These are phyloP conservation scores for Aspergillus glaucus DNA, from an alignment of 2,329 filamentous ascomycete species.

Conservation along the genomic window DNA sequence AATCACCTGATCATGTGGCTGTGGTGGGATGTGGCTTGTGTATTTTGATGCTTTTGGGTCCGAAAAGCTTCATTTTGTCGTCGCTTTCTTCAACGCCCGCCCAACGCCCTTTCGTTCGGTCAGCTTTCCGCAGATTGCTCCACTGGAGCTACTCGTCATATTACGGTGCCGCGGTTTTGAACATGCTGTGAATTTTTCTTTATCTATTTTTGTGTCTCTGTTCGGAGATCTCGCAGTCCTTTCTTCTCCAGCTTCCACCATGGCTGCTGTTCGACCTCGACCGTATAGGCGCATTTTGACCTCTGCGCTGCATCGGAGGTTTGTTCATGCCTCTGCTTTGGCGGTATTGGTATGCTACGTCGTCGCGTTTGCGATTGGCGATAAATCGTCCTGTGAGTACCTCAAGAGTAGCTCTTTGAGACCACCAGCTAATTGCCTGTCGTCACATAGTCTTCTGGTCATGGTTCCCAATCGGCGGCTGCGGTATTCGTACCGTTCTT, in stretches of 20 bases:
- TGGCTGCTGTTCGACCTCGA: conserved; percentile 34
- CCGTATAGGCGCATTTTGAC: conserved; percentile 85
- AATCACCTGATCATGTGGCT: conserved; percentile 20
- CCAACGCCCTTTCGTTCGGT: conserved; percentile 3
- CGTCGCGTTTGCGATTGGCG: conserved; percentile 63
- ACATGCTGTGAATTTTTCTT: conserved; percentile 16
- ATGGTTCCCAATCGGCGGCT: conserved; percentile 74
- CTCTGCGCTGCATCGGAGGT: conserved; percentile 78
- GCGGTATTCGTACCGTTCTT: conserved; percentile 66
- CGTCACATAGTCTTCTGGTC: conserved; percentile 63
- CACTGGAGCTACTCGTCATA: conserved; percentile 7
- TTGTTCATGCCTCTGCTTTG: conserved; percentile 68
- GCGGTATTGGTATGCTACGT: conserved; percentile 66
- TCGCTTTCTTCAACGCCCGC: conserved; percentile 10
- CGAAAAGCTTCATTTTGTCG: conserved; percentile 20
- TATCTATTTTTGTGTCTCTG: conserved; percentile 8
- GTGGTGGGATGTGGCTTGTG: conserved; percentile 15
- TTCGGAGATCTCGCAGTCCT: conserved; percentile 18
- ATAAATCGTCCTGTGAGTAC: conserved; percentile 61
- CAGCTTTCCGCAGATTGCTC: not conserved
- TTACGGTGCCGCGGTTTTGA: conserved; percentile 6
- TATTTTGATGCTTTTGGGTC: conserved; percentile 31
- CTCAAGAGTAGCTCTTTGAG: not conserved
- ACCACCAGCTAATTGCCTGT: not conserved
- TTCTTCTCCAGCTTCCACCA: conserved; percentile 23